These are phyloP conservation scores for Kazachstania sp. DNA, from an alignment of 1,139 yeast genomes.

Conservation along the genomic window DNA sequence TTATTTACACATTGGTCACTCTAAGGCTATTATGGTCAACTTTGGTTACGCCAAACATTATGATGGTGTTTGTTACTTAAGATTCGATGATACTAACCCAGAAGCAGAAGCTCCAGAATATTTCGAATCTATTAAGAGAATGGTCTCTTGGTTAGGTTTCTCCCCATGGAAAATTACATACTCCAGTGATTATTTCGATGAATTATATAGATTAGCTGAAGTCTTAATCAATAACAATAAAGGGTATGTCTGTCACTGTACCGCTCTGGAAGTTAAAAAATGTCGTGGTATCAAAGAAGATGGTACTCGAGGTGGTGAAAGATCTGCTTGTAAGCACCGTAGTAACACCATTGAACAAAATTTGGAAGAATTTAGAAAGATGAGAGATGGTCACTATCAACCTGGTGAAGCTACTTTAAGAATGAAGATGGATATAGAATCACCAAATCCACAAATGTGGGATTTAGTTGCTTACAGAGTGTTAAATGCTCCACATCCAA, in stretches of 20 bases:
- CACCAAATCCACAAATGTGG: constrained; percentile 99
- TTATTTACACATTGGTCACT: constrained; percentile 92
- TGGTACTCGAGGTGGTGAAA: constrained; percentile 88
- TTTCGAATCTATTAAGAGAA: constrained; percentile 72
- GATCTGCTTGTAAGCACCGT: constrained; percentile 77
- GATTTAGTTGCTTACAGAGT: constrained; percentile 98
- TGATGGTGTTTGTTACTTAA: constrained; percentile 78
- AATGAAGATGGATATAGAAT: constrained; percentile 90
- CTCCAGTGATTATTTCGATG: constrained; percentile 91
- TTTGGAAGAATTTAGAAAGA: constrained; percentile 70
- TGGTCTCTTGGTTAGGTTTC: constrained; percentile 91
- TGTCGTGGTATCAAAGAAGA: constrained; percentile 87
- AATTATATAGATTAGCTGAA: constrained; percentile 81
- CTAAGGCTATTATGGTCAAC: constrained; percentile 94
- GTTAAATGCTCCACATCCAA: constrained; percentile 82
- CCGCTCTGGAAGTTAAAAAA: constrained; percentile 81
- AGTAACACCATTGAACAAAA: constrained; percentile 61
- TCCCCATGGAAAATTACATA: constrained; percentile 89
- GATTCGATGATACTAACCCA: constrained; percentile 97
- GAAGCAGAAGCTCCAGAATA: constrained; percentile 95
- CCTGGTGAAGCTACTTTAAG: constrained; percentile 92
- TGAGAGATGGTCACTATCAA: constrained; percentile 81
- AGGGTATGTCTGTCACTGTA: constrained; percentile 91
- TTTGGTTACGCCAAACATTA: constrained; percentile 87
- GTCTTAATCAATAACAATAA: constrained; percentile 55